Conservation (phyloP, 1,139 yeast species). For the Debaryomycetaceae sp. region DNA sequence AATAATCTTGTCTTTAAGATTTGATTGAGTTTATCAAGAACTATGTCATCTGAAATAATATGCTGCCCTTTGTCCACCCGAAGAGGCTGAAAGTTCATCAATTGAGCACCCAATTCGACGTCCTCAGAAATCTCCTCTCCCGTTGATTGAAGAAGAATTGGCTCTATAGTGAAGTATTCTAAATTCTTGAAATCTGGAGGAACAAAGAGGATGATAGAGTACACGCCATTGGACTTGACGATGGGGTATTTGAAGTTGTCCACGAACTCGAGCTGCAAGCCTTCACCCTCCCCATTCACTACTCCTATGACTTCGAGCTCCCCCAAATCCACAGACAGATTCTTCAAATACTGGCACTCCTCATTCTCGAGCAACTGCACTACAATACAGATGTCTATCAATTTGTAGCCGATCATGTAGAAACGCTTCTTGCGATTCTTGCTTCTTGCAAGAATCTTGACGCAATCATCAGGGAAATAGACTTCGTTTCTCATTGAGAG, state of each 20-base stretch:
- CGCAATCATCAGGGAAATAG: constrained; percentile 35
- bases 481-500: constrained; percentile 27
- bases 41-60: constrained; percentile 23
- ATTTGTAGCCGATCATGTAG: constrained; percentile 26
- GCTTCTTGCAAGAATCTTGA: constrained; percentile 8
- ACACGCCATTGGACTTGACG: constrained; percentile 4
- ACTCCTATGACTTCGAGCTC: constrained; percentile 20
- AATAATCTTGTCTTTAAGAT: constrained; percentile 20
- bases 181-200: constrained; percentile 73
- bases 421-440: constrained; percentile 4
- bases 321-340: constrained; percentile 9
- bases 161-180: constrained; percentile 76
- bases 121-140: constrained; percentile 10
- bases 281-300: constrained; percentile 10
- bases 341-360: constrained; percentile 1
- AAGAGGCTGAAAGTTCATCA: constrained; percentile 5
- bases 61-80: constrained; percentile 1
- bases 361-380: constrained; percentile 14
- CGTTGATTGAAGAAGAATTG: constrained; percentile 64
- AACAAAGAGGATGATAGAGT: constrained; percentile 54
- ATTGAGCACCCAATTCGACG: constrained; percentile 3
- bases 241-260: constrained; percentile 6
- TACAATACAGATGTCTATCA: constrained; percentile 22
- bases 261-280: constrained; percentile 8
- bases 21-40: constrained; percentile 33